A percentile compares a stretch with the other conserved stretches of the same genome.
Conservation (phyloP, 768 basidiomycete species). For the Leccinum sublutescens region DNA sequence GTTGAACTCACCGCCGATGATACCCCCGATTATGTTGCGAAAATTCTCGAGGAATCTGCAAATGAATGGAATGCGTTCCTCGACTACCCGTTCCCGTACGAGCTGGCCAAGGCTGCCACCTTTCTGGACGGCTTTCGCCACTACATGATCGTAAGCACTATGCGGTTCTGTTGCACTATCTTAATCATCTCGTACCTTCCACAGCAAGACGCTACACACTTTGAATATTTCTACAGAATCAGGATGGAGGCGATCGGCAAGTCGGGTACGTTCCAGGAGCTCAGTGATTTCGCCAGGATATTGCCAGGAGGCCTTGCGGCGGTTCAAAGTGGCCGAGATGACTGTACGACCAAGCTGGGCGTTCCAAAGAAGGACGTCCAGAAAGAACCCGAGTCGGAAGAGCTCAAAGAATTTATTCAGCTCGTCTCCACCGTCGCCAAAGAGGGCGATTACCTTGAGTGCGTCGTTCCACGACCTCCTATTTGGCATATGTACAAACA, state of each 20-base stretch:
- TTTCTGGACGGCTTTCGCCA: slow-evolving; percentile 4
- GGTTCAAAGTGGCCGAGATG: neutral
- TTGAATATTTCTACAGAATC: slow-evolving; percentile 3
- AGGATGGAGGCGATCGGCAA: neutral
- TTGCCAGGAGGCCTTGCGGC: neutral
- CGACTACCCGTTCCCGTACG: neutral
- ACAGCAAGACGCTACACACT: slow-evolving; percentile 9
- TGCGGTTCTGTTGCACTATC: neutral
- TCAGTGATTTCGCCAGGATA: neutral
- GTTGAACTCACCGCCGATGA: neutral
- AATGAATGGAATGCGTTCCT: neutral
- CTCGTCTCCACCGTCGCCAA: neutral
- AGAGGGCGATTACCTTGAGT: slow-evolving; percentile 7
- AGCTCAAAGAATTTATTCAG: neutral
- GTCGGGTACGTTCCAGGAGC: slow-evolving; percentile 1
- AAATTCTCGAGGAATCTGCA: neutral
- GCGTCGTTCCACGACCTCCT: neutral
- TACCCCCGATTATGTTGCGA: neutral
- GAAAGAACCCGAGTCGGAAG: neutral
- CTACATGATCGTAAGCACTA: slow-evolving; percentile 4
- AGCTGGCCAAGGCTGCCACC: neutral
- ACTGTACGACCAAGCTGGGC: neutral
- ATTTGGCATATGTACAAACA: neutral
- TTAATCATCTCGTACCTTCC: neutral
- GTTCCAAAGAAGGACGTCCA: neutral